Evolutionary conservation across 345 rosid genomes (phyloP).

Genomic region (Mangifera indica): DNA sequence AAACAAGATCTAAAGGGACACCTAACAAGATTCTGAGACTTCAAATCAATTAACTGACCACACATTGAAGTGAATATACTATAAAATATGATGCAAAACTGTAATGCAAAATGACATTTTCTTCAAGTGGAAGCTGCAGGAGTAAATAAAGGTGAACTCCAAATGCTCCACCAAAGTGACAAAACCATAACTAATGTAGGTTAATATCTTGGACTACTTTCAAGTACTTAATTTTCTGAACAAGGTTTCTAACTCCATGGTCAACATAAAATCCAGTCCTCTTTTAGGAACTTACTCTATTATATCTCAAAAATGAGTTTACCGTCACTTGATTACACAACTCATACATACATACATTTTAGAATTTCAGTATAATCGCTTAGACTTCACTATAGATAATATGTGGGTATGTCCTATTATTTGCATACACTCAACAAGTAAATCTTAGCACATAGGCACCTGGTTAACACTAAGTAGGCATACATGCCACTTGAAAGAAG

Average conservation of each 20-base stretch:
- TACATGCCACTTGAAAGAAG: slow-evolving; percentile 11
- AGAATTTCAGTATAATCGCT: neutral
- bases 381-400: neutral
- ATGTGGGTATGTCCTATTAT: neutral
- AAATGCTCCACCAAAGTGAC: neutral
- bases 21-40: neutral
- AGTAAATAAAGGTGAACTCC: neutral
- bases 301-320: neutral
- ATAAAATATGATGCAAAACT: neutral
- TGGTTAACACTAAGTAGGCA: neutral
- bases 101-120: neutral
- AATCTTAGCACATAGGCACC: neutral
- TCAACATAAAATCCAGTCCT: neutral
- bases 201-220: neutral
- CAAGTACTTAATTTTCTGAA: neutral
- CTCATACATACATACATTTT: neutral
- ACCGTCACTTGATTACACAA: neutral
- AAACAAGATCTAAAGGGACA: neutral
- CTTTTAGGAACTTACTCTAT: neutral
- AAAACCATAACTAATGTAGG: neutral
- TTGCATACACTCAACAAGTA: neutral
- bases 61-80: neutral
- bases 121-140: neutral
- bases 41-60: neutral
- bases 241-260: neutral